Evolutionary conservation across 257 asterid genomes (phyloP).

Genomic region (Rhazya stricta): DNA sequence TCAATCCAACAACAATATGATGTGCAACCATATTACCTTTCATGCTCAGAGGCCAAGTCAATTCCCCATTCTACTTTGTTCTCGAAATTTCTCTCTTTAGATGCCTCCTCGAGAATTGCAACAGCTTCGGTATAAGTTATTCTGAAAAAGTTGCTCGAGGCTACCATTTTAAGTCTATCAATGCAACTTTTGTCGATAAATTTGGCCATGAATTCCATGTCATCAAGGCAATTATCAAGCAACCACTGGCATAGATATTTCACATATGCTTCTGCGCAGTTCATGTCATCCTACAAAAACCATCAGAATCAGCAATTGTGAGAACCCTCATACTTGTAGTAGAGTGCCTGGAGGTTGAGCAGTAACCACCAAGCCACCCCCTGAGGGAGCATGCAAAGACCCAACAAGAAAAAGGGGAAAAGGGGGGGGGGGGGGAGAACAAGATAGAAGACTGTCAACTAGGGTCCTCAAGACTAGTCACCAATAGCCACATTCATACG

Average conservation of each 20-base stretch:
- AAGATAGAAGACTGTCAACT: neutral
- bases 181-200: constrained; percentile 58
- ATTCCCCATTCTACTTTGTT: constrained; percentile 96
- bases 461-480: neutral
- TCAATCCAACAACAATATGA: neutral
- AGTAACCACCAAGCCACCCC: neutral
- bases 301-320: neutral
- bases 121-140: constrained; percentile 85
- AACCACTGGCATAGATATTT: constrained; percentile 82
- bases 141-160: constrained; percentile 58
- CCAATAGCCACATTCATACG: neutral
- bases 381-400: no score
- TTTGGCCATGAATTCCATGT: constrained; percentile 76
- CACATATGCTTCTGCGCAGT: constrained; percentile 98
- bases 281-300: constrained; percentile 82
- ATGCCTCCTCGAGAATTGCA: constrained; percentile 68
- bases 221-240: constrained; percentile 86
- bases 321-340: neutral
- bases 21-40: constrained; percentile 41
- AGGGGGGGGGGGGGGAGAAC: neutral
- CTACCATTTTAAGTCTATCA: constrained; percentile 76
- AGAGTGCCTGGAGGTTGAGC: neutral
- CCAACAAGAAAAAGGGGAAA: neutral
- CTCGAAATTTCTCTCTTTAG: constrained; percentile 70
- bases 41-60: constrained; percentile 97